These are phyloP conservation scores for Gymnopilus dilepis DNA, from an alignment of 768 basidiomycete genomes.

Conservation along the genomic window DNA sequence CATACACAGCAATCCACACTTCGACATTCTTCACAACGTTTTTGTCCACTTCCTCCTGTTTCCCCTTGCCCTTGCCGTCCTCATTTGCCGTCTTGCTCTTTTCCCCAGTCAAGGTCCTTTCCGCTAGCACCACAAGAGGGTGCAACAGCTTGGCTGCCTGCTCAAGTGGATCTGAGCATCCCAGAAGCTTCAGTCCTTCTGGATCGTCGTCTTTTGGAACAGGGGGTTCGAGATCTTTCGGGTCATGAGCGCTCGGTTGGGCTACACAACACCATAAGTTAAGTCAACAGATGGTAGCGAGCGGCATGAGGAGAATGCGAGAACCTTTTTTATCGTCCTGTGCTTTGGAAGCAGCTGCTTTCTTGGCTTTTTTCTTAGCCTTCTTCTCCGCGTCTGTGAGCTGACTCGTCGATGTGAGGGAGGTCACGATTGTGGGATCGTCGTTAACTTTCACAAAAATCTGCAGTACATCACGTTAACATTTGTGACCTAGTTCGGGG, in stretches of 20 bases:
- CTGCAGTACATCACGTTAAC: conserved; percentile 36
- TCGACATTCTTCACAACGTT: conserved; percentile 55
- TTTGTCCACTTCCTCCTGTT: neutral
- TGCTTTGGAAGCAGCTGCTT: conserved; percentile 59
- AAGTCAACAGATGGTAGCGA: neutral
- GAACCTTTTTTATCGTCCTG: conserved; percentile 80
- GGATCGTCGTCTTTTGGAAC: conserved; percentile 81
- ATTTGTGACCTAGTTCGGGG: conserved; percentile 10
- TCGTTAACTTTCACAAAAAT: conserved; percentile 79
- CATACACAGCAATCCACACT: conserved; percentile 77
- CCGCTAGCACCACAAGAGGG: conserved; percentile 60
- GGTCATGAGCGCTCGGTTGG: conserved; percentile 52
- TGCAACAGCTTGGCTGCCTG: conserved; percentile 73
- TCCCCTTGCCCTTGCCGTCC: neutral
- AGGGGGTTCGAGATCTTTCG: conserved; percentile 69
- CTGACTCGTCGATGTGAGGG: conserved; percentile 45
- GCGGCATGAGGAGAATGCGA: conserved; percentile 17
- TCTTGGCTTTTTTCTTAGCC: conserved; percentile 87
- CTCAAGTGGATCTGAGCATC: conserved; percentile 69
- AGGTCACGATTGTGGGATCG: conserved; percentile 63
- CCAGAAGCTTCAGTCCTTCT: conserved; percentile 74
- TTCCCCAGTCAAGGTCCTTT: neutral
- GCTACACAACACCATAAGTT: conserved; percentile 24
- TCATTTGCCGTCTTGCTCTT: too few species aligned
- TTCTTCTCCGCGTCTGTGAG: conserved; percentile 75